phyloP scores from a whole-genome alignment of 768 basidiomycete species.

The Panaeolus cyanescens region DNA sequence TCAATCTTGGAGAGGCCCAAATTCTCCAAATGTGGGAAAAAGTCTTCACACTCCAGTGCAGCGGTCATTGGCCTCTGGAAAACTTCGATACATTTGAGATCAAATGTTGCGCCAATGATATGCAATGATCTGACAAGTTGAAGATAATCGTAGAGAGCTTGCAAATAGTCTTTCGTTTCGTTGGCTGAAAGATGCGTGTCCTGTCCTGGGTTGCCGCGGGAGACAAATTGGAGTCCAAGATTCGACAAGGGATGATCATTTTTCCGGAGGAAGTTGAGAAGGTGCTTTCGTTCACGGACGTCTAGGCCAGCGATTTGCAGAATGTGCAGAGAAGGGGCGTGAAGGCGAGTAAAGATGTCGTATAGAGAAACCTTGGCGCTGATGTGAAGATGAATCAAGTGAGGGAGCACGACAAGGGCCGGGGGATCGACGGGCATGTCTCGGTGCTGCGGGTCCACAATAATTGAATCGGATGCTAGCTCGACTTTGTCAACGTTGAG shows the following conservation, averaged over 20 bases:
- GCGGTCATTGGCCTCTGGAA: background rate
- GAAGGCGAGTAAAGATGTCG: background rate
- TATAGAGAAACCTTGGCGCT: background rate
- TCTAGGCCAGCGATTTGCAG: background rate
- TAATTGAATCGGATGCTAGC: conserved; percentile 1
- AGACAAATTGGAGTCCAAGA: background rate
- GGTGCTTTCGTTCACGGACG: background rate
- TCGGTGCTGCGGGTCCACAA: conserved; percentile 1
- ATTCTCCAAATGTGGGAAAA: conserved; percentile 7
- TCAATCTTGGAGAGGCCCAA: conserved; percentile 8
- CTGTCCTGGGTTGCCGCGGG: background rate
- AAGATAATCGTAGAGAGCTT: background rate
- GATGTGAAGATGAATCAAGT: background rate
- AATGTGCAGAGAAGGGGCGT: background rate
- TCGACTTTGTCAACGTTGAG: background rate
- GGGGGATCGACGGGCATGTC: background rate
- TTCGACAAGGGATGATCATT: background rate
- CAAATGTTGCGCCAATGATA: background rate
- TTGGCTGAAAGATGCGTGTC: background rate
- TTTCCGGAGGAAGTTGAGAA: background rate
- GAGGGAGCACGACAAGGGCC: background rate
- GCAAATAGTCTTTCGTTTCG: background rate
- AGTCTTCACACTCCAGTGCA: background rate
- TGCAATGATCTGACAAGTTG: background rate
- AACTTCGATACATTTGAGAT: background rate